Percentiles rank a stretch among this genome's conserved stretches.
Evolutionary conservation across 495 filamentous ascomycete genomes (phyloP).

Genomic region (Xylaria nigripes): DNA sequence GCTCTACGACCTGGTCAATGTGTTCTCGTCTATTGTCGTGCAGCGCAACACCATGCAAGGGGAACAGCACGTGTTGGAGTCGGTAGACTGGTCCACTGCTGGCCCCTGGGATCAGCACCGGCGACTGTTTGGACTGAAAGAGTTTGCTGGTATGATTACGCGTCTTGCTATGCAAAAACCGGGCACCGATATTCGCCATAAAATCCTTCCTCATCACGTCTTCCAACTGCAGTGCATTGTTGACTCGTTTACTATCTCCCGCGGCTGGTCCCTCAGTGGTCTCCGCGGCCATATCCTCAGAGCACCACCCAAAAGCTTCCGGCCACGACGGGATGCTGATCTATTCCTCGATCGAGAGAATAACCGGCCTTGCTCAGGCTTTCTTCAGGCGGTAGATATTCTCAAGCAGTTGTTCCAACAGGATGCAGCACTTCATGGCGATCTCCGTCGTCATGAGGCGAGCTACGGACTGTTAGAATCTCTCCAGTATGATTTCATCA

Average conservation of each 20-base stretch:
- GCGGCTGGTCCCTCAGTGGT: constrained; percentile 31
- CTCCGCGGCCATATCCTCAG: constrained; percentile 26
- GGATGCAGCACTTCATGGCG: constrained; percentile 22
- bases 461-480: constrained; percentile 14
- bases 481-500: constrained; percentile 26
- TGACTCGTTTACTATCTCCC: constrained; percentile 34
- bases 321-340: constrained; percentile 36
- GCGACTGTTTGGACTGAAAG: constrained; percentile 32
- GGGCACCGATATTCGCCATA: constrained; percentile 29
- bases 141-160: constrained; percentile 33
- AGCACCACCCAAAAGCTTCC: constrained; percentile 25
- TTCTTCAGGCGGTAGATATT: constrained; percentile 17
- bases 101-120: constrained; percentile 27
- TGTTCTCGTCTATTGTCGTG: constrained; percentile 34
- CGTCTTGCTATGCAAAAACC: constrained; percentile 35
- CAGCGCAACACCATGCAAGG: constrained; percentile 29
- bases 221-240: constrained; percentile 43
- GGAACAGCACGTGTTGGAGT: constrained; percentile 26
- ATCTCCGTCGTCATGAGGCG: constrained; percentile 21
- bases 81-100: constrained; percentile 19
- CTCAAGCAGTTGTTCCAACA: constrained; percentile 22
- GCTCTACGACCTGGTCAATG: constrained; percentile 43
- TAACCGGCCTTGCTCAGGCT: constrained; percentile 18
- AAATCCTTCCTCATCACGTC: constrained; percentile 37
- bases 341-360: constrained; percentile 33